Base-by-base conservation (phyloP, 768 basidiomycete species). In the Boletus edulis region DNA sequence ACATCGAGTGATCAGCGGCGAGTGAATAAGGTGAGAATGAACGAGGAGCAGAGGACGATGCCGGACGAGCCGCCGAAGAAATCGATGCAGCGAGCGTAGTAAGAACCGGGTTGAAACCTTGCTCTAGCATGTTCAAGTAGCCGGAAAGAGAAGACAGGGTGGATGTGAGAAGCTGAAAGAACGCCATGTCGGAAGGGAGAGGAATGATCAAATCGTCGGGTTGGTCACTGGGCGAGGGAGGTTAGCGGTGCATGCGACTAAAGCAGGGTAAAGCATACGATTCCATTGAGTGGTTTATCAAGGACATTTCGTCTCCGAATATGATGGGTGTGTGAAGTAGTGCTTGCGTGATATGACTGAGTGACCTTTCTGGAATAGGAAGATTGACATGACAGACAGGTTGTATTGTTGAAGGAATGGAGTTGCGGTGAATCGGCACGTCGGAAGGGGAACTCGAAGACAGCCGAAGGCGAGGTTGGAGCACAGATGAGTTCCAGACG, bases 101-200 rank as follows among this genome's bases (percentile, higher is more conserved):
- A 73, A 78, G 67, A 43, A 81, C 74, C 15, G 67, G 60, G 18
- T 72, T 67, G 60, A 88, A 89, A 32, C 78, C 68, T 56, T 67
- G 57, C 51, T 82, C 79, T 62, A 94, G 61, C 54, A 66, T 62
- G 44, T 72, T 60, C 62, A 88, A 71, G 73, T 88, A 75, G 13
- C 67, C 66, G 18, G 78, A 76, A 22, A 86, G 80, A 0, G 82
- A 76, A 42, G 83, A 77, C 12, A 89, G 71, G 6, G 83, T 78
- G 0, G 78, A 76, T 1, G 80, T 81, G 47, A 97, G 80, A 27
- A 91, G 78, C 20, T 83, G 78, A 69, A 93, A 90, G 74, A 98
- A 97, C 3, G 82, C 82, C 13, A 81, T 76, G 64, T 95, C 93
- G 34, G 89, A 84, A n/a, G 79, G 77, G 7, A 97, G 81, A 3